These are phyloP conservation scores for Ceratocystis alfenasii DNA, from an alignment of 2,329 filamentous ascomycete species.

Conservation along the genomic window DNA sequence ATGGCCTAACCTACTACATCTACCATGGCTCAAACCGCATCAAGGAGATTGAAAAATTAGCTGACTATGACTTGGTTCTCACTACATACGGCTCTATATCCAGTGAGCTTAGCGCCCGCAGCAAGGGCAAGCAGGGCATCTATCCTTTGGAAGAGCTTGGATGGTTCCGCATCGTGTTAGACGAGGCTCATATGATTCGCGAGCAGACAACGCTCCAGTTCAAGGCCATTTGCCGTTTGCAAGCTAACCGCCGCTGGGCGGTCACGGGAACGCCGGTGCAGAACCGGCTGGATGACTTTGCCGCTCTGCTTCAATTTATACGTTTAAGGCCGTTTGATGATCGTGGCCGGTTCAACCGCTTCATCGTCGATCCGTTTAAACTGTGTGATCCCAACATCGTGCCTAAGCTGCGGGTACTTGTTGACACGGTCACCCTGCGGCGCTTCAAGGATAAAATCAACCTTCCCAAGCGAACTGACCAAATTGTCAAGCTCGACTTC, in stretches of 20 bases:
- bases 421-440: constrained; percentile 87
- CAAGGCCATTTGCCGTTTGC: constrained; percentile 68
- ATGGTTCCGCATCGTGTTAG: constrained; percentile 87
- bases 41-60: constrained; percentile 55
- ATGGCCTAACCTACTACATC: constrained; percentile 58
- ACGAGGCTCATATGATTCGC: constrained; percentile 90
- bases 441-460: constrained; percentile 86
- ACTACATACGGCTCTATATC: constrained; percentile 87
- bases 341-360: constrained; percentile 58
- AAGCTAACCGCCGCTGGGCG: constrained; percentile 78
- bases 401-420: constrained; percentile 72
- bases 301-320: constrained; percentile 75
- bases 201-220: constrained; percentile 72
- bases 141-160: constrained; percentile 65
- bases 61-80: constrained; percentile 69
- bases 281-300: constrained; percentile 82
- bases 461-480: constrained; percentile 61
- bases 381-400: constrained; percentile 72
- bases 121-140: constrained; percentile 45
- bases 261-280: constrained; percentile 96
- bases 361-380: constrained; percentile 80
- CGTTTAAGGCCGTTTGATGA: constrained; percentile 77
- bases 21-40: constrained; percentile 75
- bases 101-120: constrained; percentile 58
- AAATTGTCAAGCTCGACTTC: constrained; percentile 63